Base-by-base conservation (phyloP, 345 rosid genomes). In the Brassica juncea region DNA sequence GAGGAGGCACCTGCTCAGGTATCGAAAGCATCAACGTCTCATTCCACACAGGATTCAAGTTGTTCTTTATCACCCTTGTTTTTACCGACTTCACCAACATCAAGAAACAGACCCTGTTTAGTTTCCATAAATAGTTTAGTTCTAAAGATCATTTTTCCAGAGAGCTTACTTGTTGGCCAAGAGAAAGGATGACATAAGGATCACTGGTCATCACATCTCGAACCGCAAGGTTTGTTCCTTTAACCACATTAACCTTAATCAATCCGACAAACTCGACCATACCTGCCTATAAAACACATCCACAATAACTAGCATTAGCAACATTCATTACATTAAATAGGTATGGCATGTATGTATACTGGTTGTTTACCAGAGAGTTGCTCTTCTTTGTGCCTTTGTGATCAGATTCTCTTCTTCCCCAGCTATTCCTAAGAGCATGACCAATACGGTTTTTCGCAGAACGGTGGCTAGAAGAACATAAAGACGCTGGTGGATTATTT, bases 261-360 rank as follows among this genome's bases (percentile, higher is more conserved):
- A 95, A 85, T 47, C 99, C 99, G 68, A 95, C 82, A 84, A 95
- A 95, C 86, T 93, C 99, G 72, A 95, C 87, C 99, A 95, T 95
- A 63, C 94, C 94, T 71, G 90, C 97, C 99, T 95, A 79, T 81
- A 87, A 80, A 80, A 75, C 77, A 54, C 76, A 78, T 16, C 77
- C 37, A 77, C 34, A 84, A 65, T 8, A 63, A 7, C 6, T 62
- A 63, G 39, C 8, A 37, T 57, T 47, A 32, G 37, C 69, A 19
- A 64, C 78, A 54, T 14, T 63, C n/a, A 31, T 34, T 32, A 32
- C 68, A 55, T 58, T 39, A 37, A 37, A 55, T 42, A 31, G 23
- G 72, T 75, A 31, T 70, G 31, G 31, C 27, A 10, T 32, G 39
- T 63, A 47, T 49, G 55, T 49, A 49, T 12, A 42, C 19, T 66